phyloP scores from a whole-genome alignment of 1,284 basidiomycete species.

The Coriolopsis trogii region DNA sequence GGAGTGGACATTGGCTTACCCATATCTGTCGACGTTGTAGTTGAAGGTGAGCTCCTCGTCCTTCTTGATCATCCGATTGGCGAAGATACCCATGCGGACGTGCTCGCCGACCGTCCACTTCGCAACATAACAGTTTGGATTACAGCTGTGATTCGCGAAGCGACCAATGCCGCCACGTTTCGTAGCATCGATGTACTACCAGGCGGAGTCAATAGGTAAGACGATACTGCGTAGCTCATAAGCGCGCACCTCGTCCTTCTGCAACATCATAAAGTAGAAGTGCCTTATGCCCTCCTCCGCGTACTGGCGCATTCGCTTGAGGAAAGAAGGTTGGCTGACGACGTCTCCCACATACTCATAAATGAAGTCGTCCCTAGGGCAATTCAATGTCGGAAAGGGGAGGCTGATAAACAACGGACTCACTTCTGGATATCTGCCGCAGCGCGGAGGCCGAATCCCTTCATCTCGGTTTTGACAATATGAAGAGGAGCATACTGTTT shows the following conservation, averaged over 20 bases:
- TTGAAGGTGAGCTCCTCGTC: slow-evolving; percentile 98
- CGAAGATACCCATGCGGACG: slow-evolving; percentile 98
- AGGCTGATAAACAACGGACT: slow-evolving; percentile 35
- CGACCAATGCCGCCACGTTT: slow-evolving; percentile 96
- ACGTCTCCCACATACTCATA: slow-evolving; percentile 99
- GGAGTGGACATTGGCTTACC: no score
- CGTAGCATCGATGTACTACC: slow-evolving; percentile 95
- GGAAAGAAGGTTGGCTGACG: slow-evolving; percentile 85
- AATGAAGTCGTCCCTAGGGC: slow-evolving; percentile 83
- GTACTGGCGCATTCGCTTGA: slow-evolving; percentile 94
- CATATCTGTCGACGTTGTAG: slow-evolving; percentile 99
- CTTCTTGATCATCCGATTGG: slow-evolving; percentile 80
- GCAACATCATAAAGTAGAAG: slow-evolving; percentile 99
- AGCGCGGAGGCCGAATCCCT: slow-evolving; percentile 92
- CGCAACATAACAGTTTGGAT: slow-evolving; percentile 98
- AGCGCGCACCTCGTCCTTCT: slow-evolving; percentile 86
- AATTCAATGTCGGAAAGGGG: not conserved
- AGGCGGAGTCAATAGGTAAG: not conserved
- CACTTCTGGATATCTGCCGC: slow-evolving; percentile 73
- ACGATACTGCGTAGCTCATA: not conserved
- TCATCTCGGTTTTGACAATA: slow-evolving; percentile 93
- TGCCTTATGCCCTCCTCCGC: slow-evolving; percentile 92
- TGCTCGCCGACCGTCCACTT: slow-evolving; percentile 96
- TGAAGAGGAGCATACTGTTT: slow-evolving; percentile 87
- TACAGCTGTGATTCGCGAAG: slow-evolving; percentile 98